phyloP scores from a whole-genome alignment of 805 yeast genomes.

The Saccharomycopsis fermentans region DNA sequence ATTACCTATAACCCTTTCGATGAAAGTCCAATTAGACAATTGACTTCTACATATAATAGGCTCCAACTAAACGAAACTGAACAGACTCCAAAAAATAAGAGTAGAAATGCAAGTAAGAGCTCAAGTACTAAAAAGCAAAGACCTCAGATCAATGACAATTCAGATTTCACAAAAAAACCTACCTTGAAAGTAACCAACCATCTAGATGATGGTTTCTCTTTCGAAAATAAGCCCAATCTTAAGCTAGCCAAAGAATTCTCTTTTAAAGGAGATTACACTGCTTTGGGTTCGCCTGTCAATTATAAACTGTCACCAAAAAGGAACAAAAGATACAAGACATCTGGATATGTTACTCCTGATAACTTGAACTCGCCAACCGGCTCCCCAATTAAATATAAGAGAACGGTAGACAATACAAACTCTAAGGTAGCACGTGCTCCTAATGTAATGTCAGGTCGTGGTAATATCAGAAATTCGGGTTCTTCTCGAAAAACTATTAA shows the following conservation, averaged over 20 bases:
- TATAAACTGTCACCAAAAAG: conserved; percentile 17
- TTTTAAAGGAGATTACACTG: background rate
- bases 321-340: conserved; percentile 15
- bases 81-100: background rate
- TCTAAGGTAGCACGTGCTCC: background rate
- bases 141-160: background rate
- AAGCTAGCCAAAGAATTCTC: background rate
- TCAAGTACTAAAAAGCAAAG: background rate
- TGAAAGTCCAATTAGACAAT: conserved; percentile 5
- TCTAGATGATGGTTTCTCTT: background rate
- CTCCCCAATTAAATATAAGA: background rate
- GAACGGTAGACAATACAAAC: conserved; percentile 1
- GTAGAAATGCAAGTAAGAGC: background rate
- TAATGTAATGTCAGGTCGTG: background rate
- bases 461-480: conserved; percentile 3
- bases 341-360: conserved; percentile 9
- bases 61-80: conserved; percentile 6
- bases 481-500: conserved; percentile 11
- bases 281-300: conserved; percentile 12
- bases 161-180: background rate
- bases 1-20: conserved; percentile 2
- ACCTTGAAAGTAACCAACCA: background rate
- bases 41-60: conserved; percentile 13
- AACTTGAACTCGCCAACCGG: conserved; percentile 1
- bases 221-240: background rate